Evolutionary conservation across 73 alveolate species (phyloP).

Genomic region (Tetrahymena elliotti): DNA sequence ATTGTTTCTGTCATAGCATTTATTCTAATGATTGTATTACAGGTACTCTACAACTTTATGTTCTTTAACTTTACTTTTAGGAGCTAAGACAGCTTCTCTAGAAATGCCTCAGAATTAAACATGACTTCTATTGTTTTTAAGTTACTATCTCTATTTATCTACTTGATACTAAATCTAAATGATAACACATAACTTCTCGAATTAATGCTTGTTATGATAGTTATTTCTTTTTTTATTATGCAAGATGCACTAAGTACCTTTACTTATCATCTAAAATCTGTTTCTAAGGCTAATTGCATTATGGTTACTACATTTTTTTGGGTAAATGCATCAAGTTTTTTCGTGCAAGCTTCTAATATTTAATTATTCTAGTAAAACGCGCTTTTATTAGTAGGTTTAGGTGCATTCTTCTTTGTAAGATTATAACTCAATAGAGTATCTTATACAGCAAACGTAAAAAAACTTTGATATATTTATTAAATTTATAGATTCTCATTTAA

Average conservation of each 20-base stretch:
- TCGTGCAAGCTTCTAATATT: background rate
- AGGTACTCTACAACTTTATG: background rate
- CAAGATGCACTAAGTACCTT: background rate
- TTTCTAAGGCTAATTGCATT: background rate
- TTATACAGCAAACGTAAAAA: conserved; percentile 11
- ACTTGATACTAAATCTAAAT: background rate
- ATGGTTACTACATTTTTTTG: background rate
- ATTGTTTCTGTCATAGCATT: background rate
- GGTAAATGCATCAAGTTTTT: background rate
- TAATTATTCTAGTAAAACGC: background rate
- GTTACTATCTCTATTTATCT: background rate
- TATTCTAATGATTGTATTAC: background rate
- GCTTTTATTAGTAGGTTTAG: conserved; percentile 21
- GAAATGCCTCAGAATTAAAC: background rate
- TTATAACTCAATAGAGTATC: background rate
- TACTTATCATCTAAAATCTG: background rate
- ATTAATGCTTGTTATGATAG: background rate
- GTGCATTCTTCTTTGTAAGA: conserved; percentile 19
- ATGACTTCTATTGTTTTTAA: background rate
- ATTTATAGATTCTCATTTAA: background rate
- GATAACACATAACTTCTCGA: background rate
- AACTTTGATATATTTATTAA: background rate
- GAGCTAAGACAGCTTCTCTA: background rate
- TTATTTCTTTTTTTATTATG: background rate
- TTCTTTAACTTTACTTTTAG: background rate